phyloP scores from a whole-genome alignment of 345 rosid genomes.

The Alliaria petiolata region DNA sequence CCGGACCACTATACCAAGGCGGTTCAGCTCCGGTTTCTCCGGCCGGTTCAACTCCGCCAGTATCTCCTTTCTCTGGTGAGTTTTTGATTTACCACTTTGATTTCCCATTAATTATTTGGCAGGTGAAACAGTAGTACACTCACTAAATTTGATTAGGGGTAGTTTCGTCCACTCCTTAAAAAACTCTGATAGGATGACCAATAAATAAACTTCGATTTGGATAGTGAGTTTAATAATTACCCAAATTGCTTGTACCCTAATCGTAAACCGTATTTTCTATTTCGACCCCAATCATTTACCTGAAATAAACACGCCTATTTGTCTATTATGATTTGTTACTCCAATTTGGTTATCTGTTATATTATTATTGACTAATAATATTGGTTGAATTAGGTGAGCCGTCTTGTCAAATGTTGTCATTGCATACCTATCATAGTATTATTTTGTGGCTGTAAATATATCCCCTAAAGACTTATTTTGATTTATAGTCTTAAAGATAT shows the following conservation, averaged over 20 bases:
- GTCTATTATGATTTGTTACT: neutral
- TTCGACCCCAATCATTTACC: no score
- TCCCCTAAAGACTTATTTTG: neutral
- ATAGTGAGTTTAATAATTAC: no score
- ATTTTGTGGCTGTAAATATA: neutral
- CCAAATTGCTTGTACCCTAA: no score
- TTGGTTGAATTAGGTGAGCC: neutral
- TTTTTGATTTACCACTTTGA: neutral
- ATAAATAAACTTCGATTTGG: no score
- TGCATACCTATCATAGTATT: neutral
- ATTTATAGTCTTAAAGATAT: neutral
- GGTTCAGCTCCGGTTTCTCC: slow-evolving; percentile 85
- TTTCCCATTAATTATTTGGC: neutral
- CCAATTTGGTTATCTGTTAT: neutral
- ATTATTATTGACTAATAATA: neutral
- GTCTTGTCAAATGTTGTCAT: slow-evolving; percentile 2
- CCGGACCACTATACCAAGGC: slow-evolving; percentile 53
- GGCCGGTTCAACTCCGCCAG: slow-evolving; percentile 80
- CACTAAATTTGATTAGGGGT: slow-evolving; percentile 21
- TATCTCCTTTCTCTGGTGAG: slow-evolving; percentile 83
- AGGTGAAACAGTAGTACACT: slow-evolving; percentile 8
- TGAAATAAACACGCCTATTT: no score
- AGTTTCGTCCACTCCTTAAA: slow-evolving; percentile 22
- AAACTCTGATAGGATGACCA: neutral
- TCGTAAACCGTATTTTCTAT: no score